Evolutionary conservation across 495 filamentous ascomycete genomes (phyloP).

Genomic region (Penicillium paxilli): DNA sequence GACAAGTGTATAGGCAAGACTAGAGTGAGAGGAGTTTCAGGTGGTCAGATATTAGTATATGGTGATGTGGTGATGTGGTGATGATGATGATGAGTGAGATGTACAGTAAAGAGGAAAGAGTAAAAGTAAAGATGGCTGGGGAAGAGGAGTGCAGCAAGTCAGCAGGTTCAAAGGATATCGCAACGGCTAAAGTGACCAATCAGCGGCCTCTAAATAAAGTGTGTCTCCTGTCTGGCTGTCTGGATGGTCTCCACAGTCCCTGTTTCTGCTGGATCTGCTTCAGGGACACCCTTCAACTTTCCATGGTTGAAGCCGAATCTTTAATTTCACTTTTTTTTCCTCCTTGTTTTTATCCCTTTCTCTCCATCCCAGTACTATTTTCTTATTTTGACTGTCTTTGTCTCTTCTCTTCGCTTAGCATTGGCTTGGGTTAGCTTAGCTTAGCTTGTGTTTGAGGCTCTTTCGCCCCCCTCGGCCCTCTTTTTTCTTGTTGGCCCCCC

Average conservation of each 20-base stretch:
- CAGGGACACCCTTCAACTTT: no score
- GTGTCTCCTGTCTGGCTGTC: no score
- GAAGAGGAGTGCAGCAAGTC: background rate
- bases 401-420: background rate
- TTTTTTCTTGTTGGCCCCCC: background rate
- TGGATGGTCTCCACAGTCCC: no score
- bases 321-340: background rate
- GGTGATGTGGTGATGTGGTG: no score
- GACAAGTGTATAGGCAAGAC: background rate
- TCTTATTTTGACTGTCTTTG: background rate
- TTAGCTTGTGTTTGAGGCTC: background rate
- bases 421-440: no score
- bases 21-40: no score
- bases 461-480: background rate
- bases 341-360: no score
- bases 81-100: no score
- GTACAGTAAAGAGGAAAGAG: background rate
- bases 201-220: background rate
- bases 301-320: background rate
- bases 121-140: background rate
- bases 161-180: no score
- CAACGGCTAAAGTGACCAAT: background rate
- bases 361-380: no score
- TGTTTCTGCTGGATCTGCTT: no score
- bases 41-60: no score